Base-by-base conservation (phyloP, 106 monocot genomes). In the Acanthochlamys bracteata region DNA sequence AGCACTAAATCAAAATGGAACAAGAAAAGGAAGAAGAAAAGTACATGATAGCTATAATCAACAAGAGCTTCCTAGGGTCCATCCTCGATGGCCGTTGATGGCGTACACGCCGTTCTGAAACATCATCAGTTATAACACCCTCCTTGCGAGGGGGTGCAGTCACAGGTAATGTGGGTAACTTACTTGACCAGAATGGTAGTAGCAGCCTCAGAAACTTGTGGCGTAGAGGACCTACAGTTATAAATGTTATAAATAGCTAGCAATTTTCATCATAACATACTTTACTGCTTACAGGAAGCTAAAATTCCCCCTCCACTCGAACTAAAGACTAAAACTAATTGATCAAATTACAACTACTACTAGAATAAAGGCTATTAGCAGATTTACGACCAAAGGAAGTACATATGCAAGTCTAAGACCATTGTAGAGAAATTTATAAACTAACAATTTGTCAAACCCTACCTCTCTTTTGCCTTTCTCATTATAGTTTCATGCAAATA, bases 141-240 rank as follows among this genome's bases (percentile, higher is more conserved):
- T 89, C 90, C 71, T 80, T 96, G 33, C 82, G 82, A 20, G 84
- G 74, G 11, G 95, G 90, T 70, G 90, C 90, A 61, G 90, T 90
- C 63, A 96, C 88, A 23, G 90, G 95, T 60, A 96, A 71, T 43
- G 80, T 90, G 21, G 95, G 95, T 71, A 96, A 53, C n/a, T 82
- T 70, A 73, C 54, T 96, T 42, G 96, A 96, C 96, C 96, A 96
- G 75, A 96, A 96, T 61, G 96, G 96, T 24, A 96, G 70, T 63
- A 96, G 64, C 66, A 96, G 63, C 72, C 96, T 87, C 41, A 96
- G 61, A 73, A 96, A 78, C 63, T 85, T 96, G 52, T 88, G 80
- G 20, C 76, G 82, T 41, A 91, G 73, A 51, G 91, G 69, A 43
- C 96, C 96, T 83, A 59, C 11, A 33, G 24, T 60, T 57, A 3